Evolutionary conservation across 78 protist genomes (phyloP), one percentile per base, ranked within the genome.

Genomic region (Acrasis kona): DNA sequence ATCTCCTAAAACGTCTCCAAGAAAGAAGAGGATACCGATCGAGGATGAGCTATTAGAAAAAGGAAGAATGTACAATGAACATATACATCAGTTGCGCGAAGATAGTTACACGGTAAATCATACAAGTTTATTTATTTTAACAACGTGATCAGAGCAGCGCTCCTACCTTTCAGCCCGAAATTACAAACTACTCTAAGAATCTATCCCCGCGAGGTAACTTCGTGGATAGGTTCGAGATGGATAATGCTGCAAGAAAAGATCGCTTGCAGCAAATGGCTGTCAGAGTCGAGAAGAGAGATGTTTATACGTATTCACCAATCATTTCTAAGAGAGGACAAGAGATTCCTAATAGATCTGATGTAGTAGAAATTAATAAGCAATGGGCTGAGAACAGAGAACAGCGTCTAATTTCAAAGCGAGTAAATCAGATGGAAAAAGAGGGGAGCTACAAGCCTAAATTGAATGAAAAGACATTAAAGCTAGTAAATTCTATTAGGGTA

Each of bases 31-130:
- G 57, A 30, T 5, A 5, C 19, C 66, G 32, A 5, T 74, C 39
- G 72, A 74, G 28, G 78, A 74, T 41, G 64, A 67, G 4, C 66
- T 74, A 35, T 4, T 74, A 28, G 78, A 74, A 50, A 74, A 42
- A 38, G 78, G 78, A 30, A 74, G 9, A 10, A 34, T 74, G 66
- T 42, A 42, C 67, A 69, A 39, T 41, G 40, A 42, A 50, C 69
- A n/a, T 32, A 74, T 27, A 9, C 72, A 74, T 30, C 72, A 67
- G 3, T 29, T 27, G 42, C 38, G 66, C 19, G 78, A 74, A 39
- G 12, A n/a, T n/a, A n/a, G n/a, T n/a, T n/a, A n/a, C n/a, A n/a
- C n/a, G n/a, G n/a, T n/a, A 19, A 3, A 69, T 69, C 8, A 3
- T 74, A 3, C 38, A n/a, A 9, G 12, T 28, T 34, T 67, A 74